Evolutionary conservation across 306 rosid species (phyloP).

Genomic region (Gynostemma pentaphyllum): DNA sequence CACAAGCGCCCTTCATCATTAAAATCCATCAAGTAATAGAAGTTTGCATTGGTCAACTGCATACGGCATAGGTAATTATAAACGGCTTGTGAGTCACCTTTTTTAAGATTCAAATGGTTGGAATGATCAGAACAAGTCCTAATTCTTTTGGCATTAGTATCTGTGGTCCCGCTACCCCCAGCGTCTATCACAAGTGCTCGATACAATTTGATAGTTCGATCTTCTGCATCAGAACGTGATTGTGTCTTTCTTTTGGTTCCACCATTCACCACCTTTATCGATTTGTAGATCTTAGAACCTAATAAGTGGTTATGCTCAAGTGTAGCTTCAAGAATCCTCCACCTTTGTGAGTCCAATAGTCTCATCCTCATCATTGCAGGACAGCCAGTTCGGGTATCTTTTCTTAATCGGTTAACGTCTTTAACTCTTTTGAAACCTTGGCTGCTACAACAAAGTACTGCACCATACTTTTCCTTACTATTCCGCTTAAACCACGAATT

Average conservation of each 20-base stretch:
- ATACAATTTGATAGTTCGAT: conserved; percentile 58
- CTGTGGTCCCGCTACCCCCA: conserved; percentile 39
- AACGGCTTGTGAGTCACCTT: conserved; percentile 80
- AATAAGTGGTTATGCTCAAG: conserved; percentile 82
- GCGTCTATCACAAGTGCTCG: conserved; percentile 85
- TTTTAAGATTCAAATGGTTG: conserved; percentile 54
- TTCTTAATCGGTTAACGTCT: conserved; percentile 75
- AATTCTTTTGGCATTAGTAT: conserved; percentile 28
- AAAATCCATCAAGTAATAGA: conserved; percentile 90
- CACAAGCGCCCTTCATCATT: conserved; percentile 70
- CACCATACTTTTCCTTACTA: conserved; percentile 91
- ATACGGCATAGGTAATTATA: conserved; percentile 83
- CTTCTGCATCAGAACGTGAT: conserved; percentile 46
- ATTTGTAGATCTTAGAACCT: conserved; percentile 50
- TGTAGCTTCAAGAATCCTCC: conserved; percentile 81
- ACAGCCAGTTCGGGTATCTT: conserved; percentile 94
- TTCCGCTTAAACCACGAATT: conserved; percentile 95
- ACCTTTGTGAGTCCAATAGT: conserved; percentile 70
- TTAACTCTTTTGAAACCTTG: conserved; percentile 92
- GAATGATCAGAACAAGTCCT: conserved; percentile 24
- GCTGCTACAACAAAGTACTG: conserved; percentile 95
- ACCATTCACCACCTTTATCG: conserved; percentile 46
- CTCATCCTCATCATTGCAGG: conserved; percentile 97
- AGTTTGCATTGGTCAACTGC: conserved; percentile 83
- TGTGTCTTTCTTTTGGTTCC: conserved; percentile 51